Conservation (phyloP, 176 grass and related monocot species). For the Thinopyrum elongatum region DNA sequence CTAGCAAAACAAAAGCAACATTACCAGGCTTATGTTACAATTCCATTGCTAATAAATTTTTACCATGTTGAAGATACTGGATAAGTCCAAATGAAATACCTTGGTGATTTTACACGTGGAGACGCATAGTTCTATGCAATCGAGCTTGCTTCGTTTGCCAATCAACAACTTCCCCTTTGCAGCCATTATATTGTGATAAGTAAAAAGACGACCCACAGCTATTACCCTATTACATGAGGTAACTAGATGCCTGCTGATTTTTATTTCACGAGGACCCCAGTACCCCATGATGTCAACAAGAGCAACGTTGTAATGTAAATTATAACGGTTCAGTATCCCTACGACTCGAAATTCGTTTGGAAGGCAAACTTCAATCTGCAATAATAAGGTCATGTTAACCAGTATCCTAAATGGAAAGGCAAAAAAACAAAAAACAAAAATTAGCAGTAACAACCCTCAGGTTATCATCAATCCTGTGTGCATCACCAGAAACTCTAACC, state of each 20-base stretch:
- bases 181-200: neutral
- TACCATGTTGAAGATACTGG: neutral
- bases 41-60: neutral
- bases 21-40: neutral
- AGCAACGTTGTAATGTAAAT: neutral
- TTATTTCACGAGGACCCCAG: neutral
- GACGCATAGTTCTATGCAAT: neutral
- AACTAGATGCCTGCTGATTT: neutral
- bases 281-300: neutral
- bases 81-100: neutral
- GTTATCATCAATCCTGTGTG: neutral
- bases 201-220: neutral
- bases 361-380: constrained; percentile 10
- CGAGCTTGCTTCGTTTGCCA: neutral
- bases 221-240: neutral
- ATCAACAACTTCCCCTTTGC: neutral
- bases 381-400: neutral
- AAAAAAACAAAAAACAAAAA: neutral
- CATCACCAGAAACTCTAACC: neutral
- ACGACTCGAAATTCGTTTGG: neutral
- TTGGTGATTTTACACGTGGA: constrained; percentile 8
- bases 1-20: neutral
- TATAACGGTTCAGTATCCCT: neutral
- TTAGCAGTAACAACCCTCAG: neutral
- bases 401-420: neutral